Conservation (phyloP, 2,329 filamentous ascomycete species). For the Fusarium sp. region DNA sequence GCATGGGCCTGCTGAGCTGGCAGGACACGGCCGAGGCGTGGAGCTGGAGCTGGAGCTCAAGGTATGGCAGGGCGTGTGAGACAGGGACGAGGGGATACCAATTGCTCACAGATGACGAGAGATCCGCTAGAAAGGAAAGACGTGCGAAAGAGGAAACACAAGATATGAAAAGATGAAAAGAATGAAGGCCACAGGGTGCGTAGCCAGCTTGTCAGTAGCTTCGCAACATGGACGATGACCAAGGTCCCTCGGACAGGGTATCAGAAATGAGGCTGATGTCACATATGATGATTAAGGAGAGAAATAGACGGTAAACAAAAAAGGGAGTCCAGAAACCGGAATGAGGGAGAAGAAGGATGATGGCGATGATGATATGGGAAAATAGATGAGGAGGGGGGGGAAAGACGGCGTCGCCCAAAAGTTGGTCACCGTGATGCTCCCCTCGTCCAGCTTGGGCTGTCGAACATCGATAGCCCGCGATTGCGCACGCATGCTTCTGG, state of each 20-base stretch:
- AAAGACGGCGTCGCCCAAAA: slow-evolving; percentile 28
- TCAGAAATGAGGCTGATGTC: slow-evolving; percentile 30
- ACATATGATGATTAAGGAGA: slow-evolving; percentile 12
- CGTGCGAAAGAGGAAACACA: not conserved
- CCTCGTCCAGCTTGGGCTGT: slow-evolving; percentile 25
- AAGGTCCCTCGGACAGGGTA: slow-evolving; percentile 28
- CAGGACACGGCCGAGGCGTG: slow-evolving; percentile 21
- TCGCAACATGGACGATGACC: slow-evolving; percentile 37
- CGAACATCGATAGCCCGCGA: slow-evolving; percentile 22
- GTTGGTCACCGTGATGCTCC: slow-evolving; percentile 27
- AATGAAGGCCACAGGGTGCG: slow-evolving; percentile 14
- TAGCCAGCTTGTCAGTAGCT: slow-evolving; percentile 21
- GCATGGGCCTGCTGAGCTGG: slow-evolving; percentile 33
- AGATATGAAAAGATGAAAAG: slow-evolving; percentile 10
- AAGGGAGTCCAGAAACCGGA: slow-evolving; percentile 2
- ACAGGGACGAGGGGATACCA: slow-evolving; percentile 12
- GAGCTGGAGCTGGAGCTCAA: slow-evolving; percentile 25
- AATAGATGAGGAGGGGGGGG: slow-evolving; percentile 21
- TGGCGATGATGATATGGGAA: slow-evolving; percentile 8
- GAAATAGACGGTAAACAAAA: slow-evolving; percentile 11
- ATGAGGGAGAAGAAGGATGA: slow-evolving; percentile 13
- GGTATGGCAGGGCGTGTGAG: slow-evolving; percentile 26
- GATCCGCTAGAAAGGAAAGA: not conserved
- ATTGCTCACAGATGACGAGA: slow-evolving; percentile 1
- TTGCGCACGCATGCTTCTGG: slow-evolving; percentile 29